Evolutionary conservation across 1,139 yeast genomes (phyloP), one percentile per base, ranked within the genome.

Genomic region (Kodamaea suecica): DNA sequence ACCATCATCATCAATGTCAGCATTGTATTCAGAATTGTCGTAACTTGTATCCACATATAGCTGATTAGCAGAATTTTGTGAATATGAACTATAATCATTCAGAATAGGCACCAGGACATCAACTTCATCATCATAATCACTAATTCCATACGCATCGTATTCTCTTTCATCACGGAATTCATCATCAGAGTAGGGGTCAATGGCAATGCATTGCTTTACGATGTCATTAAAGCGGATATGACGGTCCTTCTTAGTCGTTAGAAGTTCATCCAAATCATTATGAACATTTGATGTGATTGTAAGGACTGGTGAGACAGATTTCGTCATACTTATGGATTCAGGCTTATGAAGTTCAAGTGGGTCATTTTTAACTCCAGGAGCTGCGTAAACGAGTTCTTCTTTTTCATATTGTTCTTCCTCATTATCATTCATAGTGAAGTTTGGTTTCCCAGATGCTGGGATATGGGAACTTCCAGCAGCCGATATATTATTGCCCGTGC

Each of bases 141-240:
- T 59, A 11, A 53, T 63, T 20, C 50, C 53, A 23, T 50, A 25
- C 8, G 11, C 17, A 10, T 41, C 33, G 25, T 45, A 42, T 19
- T 27, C 28, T n/a, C 14, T n/a, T 11, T 13, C 28, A 30, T 9
- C 28, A 25, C 36, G 41, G 29, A 54, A 59, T 17, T 66, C 73
- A 30, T 66, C 63, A 32, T 63, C 69, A 7, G 61, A 53, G 33
- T 46, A 55, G 11, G 59, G 53, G 42, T 79, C 78, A 13, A 86
- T 55, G 0, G 95, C 87, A 40, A 84, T 78, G 57, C 97, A 90
- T 60, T 92, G 97, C 55, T 85, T 90, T 17, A 92, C 98, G 39
- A 88, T 78, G 52, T 87, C 95, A 53, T 84, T 90, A 61, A 92
- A 92, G 61, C 88, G 97, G 39, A 90, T 88, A 46, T 75, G 92